A percentile compares a stretch with the other conserved stretches of the same genome.
phyloP scores from a whole-genome alignment of 2,329 filamentous ascomycete species.

The Sphaerulina vaccinii region DNA sequence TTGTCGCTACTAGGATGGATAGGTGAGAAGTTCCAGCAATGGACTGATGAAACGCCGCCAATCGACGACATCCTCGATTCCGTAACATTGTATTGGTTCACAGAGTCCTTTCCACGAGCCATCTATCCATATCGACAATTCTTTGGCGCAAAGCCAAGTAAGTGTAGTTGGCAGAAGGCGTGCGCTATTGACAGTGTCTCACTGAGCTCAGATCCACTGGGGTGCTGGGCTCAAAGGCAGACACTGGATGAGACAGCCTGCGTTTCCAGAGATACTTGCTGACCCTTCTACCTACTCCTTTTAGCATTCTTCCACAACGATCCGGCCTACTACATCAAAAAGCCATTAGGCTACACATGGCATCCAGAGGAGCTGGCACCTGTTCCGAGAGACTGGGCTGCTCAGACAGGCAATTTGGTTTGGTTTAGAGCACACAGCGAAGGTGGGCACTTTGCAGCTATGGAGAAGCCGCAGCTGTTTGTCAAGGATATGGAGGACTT shows the following conservation, averaged over 20 bases:
- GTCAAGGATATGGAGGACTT: slow-evolving; percentile 37
- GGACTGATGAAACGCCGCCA: slow-evolving; percentile 48
- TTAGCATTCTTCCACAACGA: slow-evolving; percentile 29
- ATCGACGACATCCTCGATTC: slow-evolving; percentile 48
- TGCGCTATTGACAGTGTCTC: no score
- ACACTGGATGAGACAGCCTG: no score
- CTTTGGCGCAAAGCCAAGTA: slow-evolving; percentile 25
- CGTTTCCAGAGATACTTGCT: not conserved
- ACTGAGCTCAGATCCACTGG: no score
- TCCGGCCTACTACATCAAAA: slow-evolving; percentile 33
- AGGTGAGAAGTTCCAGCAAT: slow-evolving; percentile 57
- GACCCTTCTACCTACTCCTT: no score
- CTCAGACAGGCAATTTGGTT: slow-evolving; percentile 42
- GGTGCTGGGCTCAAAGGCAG: no score
- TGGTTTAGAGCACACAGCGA: slow-evolving; percentile 41
- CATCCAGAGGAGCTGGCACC: slow-evolving; percentile 46
- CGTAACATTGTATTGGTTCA: slow-evolving; percentile 58
- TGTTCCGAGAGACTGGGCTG: slow-evolving; percentile 40
- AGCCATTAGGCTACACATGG: slow-evolving; percentile 47
- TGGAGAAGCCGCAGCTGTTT: slow-evolving; percentile 35
- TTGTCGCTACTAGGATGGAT: slow-evolving; percentile 58
- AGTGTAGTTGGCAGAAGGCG: no score
- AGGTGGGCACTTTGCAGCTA: slow-evolving; percentile 42
- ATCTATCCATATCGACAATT: slow-evolving; percentile 53
- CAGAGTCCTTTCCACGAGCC: slow-evolving; percentile 38